These are phyloP conservation scores for Magnolia sinica DNA, from an alignment of 164 flowering plant species.

Conservation along the genomic window DNA sequence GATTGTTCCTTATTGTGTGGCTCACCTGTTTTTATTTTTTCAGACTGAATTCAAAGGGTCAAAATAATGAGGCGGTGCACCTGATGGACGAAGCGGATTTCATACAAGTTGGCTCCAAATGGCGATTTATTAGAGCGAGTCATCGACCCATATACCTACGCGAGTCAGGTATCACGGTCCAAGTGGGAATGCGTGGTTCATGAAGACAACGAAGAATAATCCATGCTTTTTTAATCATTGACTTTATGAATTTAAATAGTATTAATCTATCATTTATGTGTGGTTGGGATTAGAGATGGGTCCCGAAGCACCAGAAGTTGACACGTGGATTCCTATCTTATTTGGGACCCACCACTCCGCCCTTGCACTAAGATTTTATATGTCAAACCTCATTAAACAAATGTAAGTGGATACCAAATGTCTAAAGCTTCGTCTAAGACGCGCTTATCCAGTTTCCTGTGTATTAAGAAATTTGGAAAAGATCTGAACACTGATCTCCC, in stretches of 20 bases:
- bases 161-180: neutral
- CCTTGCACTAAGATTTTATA: neutral
- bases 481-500: neutral
- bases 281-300: neutral
- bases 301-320: neutral
- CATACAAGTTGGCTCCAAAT: too few species aligned
- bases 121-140: neutral
- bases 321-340: neutral
- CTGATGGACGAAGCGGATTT: too few species aligned
- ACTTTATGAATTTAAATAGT: neutral
- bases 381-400: neutral
- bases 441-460: neutral
- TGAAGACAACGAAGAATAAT: neutral
- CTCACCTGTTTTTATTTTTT: too few species aligned
- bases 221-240: neutral
- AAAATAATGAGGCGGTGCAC: too few species aligned
- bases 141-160: neutral
- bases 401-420: neutral
- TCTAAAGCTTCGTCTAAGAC: neutral
- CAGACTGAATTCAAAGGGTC: too few species aligned
- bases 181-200: neutral
- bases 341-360: neutral
- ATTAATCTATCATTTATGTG: neutral
- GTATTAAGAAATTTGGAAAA: neutral
- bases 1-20: too few species aligned